A percentile compares a stretch with the other conserved stretches of the same genome.
phyloP scores from a whole-genome alignment of 805 yeast species.

The Lachancea cidri region DNA sequence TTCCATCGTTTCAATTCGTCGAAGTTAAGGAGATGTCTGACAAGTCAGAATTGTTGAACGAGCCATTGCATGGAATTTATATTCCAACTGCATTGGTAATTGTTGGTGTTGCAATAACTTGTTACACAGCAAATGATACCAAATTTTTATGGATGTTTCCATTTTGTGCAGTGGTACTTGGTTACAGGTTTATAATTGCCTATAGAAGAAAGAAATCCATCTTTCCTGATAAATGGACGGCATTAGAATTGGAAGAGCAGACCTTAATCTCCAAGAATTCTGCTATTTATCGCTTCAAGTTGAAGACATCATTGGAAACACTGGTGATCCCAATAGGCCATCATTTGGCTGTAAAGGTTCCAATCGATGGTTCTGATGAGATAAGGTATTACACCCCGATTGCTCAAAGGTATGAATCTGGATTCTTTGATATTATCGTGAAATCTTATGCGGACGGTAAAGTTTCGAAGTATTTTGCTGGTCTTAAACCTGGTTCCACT shows the following conservation, averaged over 20 bases:
- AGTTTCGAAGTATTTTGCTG: constrained; percentile 64
- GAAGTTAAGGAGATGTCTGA: constrained; percentile 12
- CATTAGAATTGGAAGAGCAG: constrained; percentile 66
- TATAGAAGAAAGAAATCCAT: constrained; percentile 41
- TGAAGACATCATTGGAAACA: constrained; percentile 54
- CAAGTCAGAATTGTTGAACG: constrained; percentile 44
- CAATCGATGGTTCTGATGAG: constrained; percentile 32
- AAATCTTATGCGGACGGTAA: constrained; percentile 70
- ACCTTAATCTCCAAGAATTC: constrained; percentile 66
- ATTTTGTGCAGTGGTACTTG: constrained; percentile 37
- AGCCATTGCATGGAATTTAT: constrained; percentile 71
- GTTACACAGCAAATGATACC: constrained; percentile 34
- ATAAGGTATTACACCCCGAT: constrained; percentile 74
- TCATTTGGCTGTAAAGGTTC: constrained; percentile 55
- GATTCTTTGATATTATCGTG: constrained; percentile 70
- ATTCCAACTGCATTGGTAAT: constrained; percentile 61
- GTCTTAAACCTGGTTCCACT: constrained; percentile 56
- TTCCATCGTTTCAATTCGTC: no score
- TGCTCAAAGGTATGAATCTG: constrained; percentile 61
- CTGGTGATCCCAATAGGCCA: constrained; percentile 70
- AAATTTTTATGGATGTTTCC: constrained; percentile 31
- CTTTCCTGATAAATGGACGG: constrained; percentile 50
- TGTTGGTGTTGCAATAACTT: constrained; percentile 54
- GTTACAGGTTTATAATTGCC: constrained; percentile 35
- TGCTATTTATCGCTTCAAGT: constrained; percentile 67